Base-by-base conservation (phyloP, 192 early-diverging fungal genomes). In the Dissophora globulifera region DNA sequence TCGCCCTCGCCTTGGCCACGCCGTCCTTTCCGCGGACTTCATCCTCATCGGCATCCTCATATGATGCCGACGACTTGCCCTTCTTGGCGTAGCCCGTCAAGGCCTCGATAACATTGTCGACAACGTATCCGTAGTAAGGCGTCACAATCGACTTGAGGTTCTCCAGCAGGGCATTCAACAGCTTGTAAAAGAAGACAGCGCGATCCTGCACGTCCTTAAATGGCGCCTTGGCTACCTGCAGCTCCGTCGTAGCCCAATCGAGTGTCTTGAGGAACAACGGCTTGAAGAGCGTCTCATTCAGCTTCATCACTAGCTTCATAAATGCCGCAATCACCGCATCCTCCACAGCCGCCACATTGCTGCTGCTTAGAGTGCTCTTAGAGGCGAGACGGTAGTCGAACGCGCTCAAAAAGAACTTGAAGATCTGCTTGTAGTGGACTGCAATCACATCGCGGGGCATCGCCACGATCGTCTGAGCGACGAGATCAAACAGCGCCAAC, bases 281-380 rank as follows among this genome's bases (percentile, higher is more conserved):
- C 66, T 92, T 93, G 92, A 99, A 99, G 42, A 94, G 79, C 16
- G 90, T 91, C 71, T 98, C 97, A 81, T 95, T 99, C 65, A 98
- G 82, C 74, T 94, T 95, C 86, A 97, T 86, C 0, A 94, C 88
- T 45, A 97, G 65, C 52, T 90, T 84, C 82, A 94, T 80, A 65
- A 97, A 94, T 6, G 93, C 87, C 15, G 83, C 80, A 22, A 96
- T 86, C 31, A 91, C 81, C 0, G 85, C 76, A 27, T 86, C 79
- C 79, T 97, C 96, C 2, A 91, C 57, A n/a, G 66, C 74, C 54
- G 83, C 79, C 1, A 88, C 35, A 38, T 13, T n/a, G n/a, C n/a
- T 66, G 17, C 67, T 83, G 29, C 56, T 61, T 25, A 63, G 69
- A 4, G 81, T 63, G 15, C 84, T 57, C 11, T 58, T 67, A 3